Percentiles rank a stretch among this genome's conserved stretches.
Evolutionary conservation across 805 yeast species (phyloP).

Genomic region (Nakazawaea ishiwadae): DNA sequence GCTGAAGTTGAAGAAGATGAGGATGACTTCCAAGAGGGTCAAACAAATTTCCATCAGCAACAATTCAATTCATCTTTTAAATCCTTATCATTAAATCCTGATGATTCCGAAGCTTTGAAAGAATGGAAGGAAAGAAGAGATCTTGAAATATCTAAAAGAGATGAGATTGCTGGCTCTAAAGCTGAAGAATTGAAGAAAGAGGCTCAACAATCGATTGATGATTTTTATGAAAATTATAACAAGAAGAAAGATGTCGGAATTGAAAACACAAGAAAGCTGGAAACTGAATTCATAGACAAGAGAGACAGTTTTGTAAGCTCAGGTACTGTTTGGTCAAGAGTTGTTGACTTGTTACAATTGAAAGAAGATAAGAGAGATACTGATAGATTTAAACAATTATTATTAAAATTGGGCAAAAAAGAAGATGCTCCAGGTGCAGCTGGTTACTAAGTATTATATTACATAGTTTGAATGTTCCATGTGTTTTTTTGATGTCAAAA

Average conservation of each 20-base stretch:
- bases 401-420: conserved; percentile 50
- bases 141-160: conserved; percentile 75
- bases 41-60: conserved; percentile 33
- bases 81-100: conserved; percentile 20
- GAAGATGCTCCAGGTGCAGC: conserved; percentile 54
- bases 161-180: conserved; percentile 60
- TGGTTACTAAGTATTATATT: conserved; percentile 30
- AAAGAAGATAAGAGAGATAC: conserved; percentile 39
- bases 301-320: conserved; percentile 61
- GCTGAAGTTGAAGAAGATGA: conserved; percentile 27
- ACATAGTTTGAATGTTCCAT: too few relatives aligned
- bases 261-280: conserved; percentile 60
- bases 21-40: conserved; percentile 38
- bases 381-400: conserved; percentile 45
- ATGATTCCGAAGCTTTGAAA: conserved; percentile 54
- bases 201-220: conserved; percentile 83
- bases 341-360: conserved; percentile 37
- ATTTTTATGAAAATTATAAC: conserved; percentile 88
- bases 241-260: conserved; percentile 69
- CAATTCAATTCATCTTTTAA: conserved; percentile 13
- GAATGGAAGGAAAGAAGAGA: conserved; percentile 84
- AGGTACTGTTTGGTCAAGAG: conserved; percentile 54
- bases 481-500: too few relatives aligned
- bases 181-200: conserved; percentile 63
- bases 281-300: conserved; percentile 63